Conservation (phyloP, 192 early-diverging fungal genomes). For the Dissophora ornata region DNA sequence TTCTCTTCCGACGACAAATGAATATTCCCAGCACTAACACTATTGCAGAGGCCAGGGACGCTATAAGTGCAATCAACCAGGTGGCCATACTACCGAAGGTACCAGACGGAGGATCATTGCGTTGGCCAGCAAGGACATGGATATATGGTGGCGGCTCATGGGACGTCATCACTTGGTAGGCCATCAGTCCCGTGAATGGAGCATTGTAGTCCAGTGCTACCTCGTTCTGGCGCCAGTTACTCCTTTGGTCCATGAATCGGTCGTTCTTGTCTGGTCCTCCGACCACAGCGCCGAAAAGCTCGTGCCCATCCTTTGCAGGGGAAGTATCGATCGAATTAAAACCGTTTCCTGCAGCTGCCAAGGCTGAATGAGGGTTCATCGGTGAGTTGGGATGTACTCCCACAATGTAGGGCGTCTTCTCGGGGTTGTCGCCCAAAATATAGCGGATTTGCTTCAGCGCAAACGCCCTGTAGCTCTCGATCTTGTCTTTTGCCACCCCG, state of each 20-base stretch:
- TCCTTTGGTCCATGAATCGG: slow-evolving; percentile 55
- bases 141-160: slow-evolving; percentile 56
- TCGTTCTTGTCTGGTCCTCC: slow-evolving; percentile 65
- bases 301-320: slow-evolving; percentile 47
- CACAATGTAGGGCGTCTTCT: slow-evolving; percentile 63
- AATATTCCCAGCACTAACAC: too few species aligned
- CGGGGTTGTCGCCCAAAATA: slow-evolving; percentile 61
- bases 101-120: too few species aligned
- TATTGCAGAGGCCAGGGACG: too few species aligned
- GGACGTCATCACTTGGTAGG: slow-evolving; percentile 58
- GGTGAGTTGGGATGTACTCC: slow-evolving; percentile 67
- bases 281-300: slow-evolving; percentile 63
- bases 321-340: slow-evolving; percentile 43
- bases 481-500: slow-evolving; percentile 9
- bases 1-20: too few species aligned
- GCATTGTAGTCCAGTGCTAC: slow-evolving; percentile 66
- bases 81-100: too few species aligned
- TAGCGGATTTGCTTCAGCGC: slow-evolving; percentile 62
- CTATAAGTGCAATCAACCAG: too few species aligned
- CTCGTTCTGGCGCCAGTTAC: slow-evolving; percentile 61
- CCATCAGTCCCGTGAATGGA: slow-evolving; percentile 57
- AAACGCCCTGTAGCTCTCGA: slow-evolving; percentile 4
- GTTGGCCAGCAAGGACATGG: too few species aligned
- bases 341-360: slow-evolving; percentile 60
- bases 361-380: slow-evolving; percentile 62